phyloP scores from a whole-genome alignment of 495 filamentous ascomycete genomes.

The Talaromyces borbonicus region DNA sequence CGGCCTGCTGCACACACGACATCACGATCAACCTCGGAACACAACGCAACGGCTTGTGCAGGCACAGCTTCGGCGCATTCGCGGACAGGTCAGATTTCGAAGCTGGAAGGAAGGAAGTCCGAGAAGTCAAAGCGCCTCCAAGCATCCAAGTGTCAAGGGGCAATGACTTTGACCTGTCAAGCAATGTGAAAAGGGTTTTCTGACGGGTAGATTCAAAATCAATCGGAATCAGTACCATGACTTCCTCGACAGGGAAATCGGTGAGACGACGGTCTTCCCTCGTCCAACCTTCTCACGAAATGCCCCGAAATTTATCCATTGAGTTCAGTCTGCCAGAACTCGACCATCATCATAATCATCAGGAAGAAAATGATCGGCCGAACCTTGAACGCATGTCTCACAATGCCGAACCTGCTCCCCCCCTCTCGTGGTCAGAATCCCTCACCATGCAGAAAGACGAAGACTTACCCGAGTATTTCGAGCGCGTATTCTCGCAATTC shows the following conservation, averaged over 20 bases:
- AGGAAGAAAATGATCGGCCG: not conserved
- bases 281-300: not conserved
- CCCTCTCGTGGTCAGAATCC: not conserved
- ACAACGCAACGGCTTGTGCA: too few relatives aligned
- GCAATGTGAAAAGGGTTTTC: not conserved
- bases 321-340: slow-evolving; percentile 3
- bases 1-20: too few relatives aligned
- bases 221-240: not conserved
- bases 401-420: not conserved
- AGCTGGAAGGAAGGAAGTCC: too few relatives aligned
- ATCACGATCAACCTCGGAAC: too few relatives aligned
- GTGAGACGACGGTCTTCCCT: slow-evolving; percentile 5
- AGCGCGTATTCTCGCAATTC: slow-evolving; percentile 17
- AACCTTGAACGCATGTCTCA: not conserved
- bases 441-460: slow-evolving; percentile 3
- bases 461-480: slow-evolving; percentile 1
- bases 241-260: not conserved
- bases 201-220: too few relatives aligned
- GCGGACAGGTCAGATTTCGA: too few relatives aligned
- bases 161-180: too few relatives aligned
- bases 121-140: too few relatives aligned
- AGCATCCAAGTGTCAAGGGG: too few relatives aligned
- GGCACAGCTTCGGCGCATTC: too few relatives aligned
- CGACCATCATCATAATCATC: not conserved
- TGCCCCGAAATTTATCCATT: slow-evolving; percentile 1